Percentiles rank a stretch among this genome's conserved stretches.
These are phyloP conservation scores for Jacaranda copaia DNA, from an alignment of 257 asterid genomes.

Conservation along the genomic window DNA sequence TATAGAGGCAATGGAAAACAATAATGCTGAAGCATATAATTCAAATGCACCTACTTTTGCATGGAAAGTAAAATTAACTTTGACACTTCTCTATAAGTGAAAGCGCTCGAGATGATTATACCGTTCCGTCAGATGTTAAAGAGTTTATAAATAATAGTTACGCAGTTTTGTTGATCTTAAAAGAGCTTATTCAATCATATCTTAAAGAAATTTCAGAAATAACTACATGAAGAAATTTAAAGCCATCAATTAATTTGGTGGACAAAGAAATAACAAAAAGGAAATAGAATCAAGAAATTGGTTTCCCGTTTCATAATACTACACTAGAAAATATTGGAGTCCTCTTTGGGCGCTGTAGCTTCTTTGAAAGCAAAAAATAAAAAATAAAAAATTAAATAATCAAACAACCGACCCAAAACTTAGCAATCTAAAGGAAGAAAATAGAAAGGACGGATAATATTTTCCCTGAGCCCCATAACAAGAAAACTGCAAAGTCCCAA, in stretches of 20 bases:
- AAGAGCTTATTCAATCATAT: background rate
- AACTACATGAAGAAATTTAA: too few relatives aligned
- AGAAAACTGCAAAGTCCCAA: background rate
- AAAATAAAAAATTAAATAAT: background rate
- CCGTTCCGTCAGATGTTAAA: too few relatives aligned
- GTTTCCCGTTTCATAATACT: background rate
- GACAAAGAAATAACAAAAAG: too few relatives aligned
- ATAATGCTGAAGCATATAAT: background rate
- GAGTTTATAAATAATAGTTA: too few relatives aligned
- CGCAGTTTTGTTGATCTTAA: too few relatives aligned
- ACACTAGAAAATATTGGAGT: background rate
- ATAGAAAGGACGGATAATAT: too few relatives aligned
- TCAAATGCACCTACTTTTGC: too few relatives aligned
- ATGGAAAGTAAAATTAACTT: too few relatives aligned
- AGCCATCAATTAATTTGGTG: too few relatives aligned
- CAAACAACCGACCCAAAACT: background rate
- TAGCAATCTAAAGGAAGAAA: background rate
- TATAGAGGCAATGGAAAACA: background rate
- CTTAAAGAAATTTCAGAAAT: background rate
- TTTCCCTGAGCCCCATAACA: too few relatives aligned
- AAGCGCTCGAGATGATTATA: too few relatives aligned
- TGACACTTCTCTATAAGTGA: too few relatives aligned
- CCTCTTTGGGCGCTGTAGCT: background rate
- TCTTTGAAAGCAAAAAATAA: background rate
- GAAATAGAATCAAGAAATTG: background rate